Conservation (phyloP, 345 rosid genomes). For the Noccaea caerulescens region DNA sequence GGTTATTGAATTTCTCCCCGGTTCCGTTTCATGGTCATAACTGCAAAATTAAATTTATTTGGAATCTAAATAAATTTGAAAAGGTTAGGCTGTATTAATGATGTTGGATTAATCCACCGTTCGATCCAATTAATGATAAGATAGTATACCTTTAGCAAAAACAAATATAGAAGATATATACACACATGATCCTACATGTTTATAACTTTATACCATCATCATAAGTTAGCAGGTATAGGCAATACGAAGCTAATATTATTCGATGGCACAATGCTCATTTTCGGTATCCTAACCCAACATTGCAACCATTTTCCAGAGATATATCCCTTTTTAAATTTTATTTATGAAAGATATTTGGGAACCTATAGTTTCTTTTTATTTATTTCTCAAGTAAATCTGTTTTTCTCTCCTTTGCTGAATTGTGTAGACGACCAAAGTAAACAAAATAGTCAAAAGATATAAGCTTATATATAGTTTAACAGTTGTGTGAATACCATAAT, state of each 20-base stretch:
- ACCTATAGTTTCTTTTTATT: background rate
- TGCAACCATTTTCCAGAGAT: conserved; percentile 25
- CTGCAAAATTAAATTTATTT: conserved; percentile 1
- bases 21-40: conserved; percentile 8
- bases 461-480: no score
- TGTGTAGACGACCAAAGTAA: no score
- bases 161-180: background rate
- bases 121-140: conserved; percentile 1
- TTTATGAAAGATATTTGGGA: background rate
- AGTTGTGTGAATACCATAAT: no score
- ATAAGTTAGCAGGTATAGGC: conserved; percentile 21
- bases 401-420: no score
- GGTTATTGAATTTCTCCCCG: conserved; percentile 2
- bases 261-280: conserved; percentile 27
- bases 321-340: background rate
- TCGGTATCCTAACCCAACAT: conserved; percentile 31
- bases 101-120: conserved; percentile 1
- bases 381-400: background rate
- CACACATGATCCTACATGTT: background rate
- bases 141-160: background rate
- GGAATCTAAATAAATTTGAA: conserved; percentile 16
- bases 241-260: conserved; percentile 23
- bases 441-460: no score
- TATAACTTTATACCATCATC: conserved; percentile 15
- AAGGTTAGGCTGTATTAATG: background rate